Evolutionary conservation across 306 rosid species (phyloP).

Genomic region (Albizia julibrissin): DNA sequence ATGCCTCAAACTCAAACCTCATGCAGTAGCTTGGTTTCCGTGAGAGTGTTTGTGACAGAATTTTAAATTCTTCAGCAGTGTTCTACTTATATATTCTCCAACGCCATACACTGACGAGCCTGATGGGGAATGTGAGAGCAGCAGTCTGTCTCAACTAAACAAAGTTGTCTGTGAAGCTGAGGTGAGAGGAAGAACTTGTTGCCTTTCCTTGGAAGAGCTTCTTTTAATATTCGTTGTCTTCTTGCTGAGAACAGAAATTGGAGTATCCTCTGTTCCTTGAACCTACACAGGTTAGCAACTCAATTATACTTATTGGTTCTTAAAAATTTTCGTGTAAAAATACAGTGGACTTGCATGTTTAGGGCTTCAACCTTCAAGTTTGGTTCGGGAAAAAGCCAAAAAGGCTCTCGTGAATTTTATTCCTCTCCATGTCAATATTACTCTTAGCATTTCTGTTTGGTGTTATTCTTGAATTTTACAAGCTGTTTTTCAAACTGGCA

Average conservation of each 20-base stretch:
- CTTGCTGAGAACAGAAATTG: slow-evolving; percentile 15
- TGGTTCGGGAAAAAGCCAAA: neutral
- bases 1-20: slow-evolving; percentile 63
- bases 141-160: slow-evolving; percentile 37
- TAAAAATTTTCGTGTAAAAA: slow-evolving; percentile 6
- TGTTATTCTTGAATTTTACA: neutral
- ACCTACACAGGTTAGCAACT: slow-evolving; percentile 41
- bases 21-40: slow-evolving; percentile 59
- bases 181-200: slow-evolving; percentile 22
- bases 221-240: slow-evolving; percentile 21
- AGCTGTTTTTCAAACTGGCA: neutral
- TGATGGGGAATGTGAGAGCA: slow-evolving; percentile 62
- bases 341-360: slow-evolving; percentile 16
- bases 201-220: slow-evolving; percentile 27
- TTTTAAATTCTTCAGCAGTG: slow-evolving; percentile 42
- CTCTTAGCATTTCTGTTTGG: slow-evolving; percentile 1
- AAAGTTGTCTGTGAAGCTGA: slow-evolving; percentile 38
- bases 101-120: slow-evolving; percentile 34
- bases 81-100: slow-evolving; percentile 8
- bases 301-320: slow-evolving; percentile 5
- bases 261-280: slow-evolving; percentile 24
- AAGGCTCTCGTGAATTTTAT: slow-evolving; percentile 18
- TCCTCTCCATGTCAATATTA: slow-evolving; percentile 16
- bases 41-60: slow-evolving; percentile 38
- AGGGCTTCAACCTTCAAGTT: neutral